These are phyloP conservation scores for Allium sativum DNA, from an alignment of 106 monocot genomes.

Conservation along the genomic window DNA sequence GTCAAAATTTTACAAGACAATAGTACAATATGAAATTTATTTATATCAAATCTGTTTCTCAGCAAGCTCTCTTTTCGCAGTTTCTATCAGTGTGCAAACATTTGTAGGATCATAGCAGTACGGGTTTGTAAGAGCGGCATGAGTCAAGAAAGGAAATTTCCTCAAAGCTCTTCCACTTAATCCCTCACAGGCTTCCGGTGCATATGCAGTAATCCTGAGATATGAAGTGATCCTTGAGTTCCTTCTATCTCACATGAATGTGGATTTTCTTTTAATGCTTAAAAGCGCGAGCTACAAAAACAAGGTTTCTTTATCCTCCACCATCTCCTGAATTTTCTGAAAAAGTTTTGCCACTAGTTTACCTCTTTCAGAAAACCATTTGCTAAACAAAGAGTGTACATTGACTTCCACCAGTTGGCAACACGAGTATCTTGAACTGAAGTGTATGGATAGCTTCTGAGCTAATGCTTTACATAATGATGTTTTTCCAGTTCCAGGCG, in stretches of 20 bases:
- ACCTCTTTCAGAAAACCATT: slow-evolving; percentile 99
- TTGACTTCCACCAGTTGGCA: slow-evolving; percentile 96
- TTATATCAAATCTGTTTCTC: slow-evolving; percentile 38
- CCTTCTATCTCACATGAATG: slow-evolving; percentile 17
- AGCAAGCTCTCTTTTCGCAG: slow-evolving; percentile 58
- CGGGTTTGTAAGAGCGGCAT: slow-evolving; percentile 58
- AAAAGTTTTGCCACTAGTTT: slow-evolving; percentile 98
- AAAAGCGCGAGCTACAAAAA: too few relatives aligned
- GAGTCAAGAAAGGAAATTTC: slow-evolving; percentile 87
- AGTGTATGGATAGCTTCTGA: slow-evolving; percentile 94
- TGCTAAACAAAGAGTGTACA: slow-evolving; percentile 98
- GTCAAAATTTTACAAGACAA: too few relatives aligned
- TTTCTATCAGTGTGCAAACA: slow-evolving; percentile 48
- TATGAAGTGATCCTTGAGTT: slow-evolving; percentile 16
- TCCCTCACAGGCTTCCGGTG: slow-evolving; percentile 81
- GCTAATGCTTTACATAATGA: slow-evolving; percentile 98
- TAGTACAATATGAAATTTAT: too few relatives aligned
- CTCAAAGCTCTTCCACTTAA: slow-evolving; percentile 77
- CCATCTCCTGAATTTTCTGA: slow-evolving; percentile 98
- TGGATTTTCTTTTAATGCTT: too few relatives aligned
- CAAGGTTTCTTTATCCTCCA: slow-evolving; percentile 89
- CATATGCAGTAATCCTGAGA: slow-evolving; percentile 50
- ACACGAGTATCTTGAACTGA: slow-evolving; percentile 75
- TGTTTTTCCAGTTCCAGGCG: slow-evolving; percentile 97
- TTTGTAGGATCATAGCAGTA: slow-evolving; percentile 34